Percentiles rank a stretch among this genome's conserved stretches.
Evolutionary conservation across 148 eudicot genomes (phyloP).

Genomic region (Talinum fruticosum): DNA sequence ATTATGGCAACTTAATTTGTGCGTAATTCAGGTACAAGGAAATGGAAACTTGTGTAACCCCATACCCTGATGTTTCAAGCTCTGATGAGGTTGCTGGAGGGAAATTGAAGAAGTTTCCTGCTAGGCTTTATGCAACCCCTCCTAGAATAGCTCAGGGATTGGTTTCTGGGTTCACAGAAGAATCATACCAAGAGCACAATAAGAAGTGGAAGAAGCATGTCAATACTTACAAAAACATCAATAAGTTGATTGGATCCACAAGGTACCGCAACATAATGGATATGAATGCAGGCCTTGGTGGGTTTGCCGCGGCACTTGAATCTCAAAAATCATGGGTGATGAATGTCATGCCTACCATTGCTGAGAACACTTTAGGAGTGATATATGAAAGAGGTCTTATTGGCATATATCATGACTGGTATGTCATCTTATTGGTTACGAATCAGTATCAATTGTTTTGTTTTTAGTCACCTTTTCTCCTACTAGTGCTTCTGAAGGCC

Average conservation of each 20-base stretch:
- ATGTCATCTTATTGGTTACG: conserved; percentile 12
- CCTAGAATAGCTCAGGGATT: conserved; percentile 58
- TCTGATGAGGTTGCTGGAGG: conserved; percentile 50
- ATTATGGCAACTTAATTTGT: not conserved
- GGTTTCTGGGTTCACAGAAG: conserved; percentile 54
- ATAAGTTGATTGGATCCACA: conserved; percentile 45
- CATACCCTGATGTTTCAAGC: conserved; percentile 43
- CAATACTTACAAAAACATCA: conserved; percentile 52
- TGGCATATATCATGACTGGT: conserved; percentile 87
- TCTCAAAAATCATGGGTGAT: conserved; percentile 76
- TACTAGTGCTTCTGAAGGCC: not conserved
- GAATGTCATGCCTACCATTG: conserved; percentile 74
- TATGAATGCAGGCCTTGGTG: conserved; percentile 79
- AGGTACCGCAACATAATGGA: conserved; percentile 81
- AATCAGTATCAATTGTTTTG: not conserved
- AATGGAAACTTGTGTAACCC: conserved; percentile 64
- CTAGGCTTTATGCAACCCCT: conserved; percentile 56
- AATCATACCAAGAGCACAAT: conserved; percentile 49
- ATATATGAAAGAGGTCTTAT: conserved; percentile 78
- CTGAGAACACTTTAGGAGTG: conserved; percentile 64
- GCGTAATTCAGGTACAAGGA: conserved; percentile 60
- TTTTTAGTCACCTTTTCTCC: not conserved
- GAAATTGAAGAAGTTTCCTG: conserved; percentile 54
- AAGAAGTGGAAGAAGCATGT: conserved; percentile 68
- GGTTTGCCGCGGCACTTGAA: conserved; percentile 76